phyloP scores from a whole-genome alignment of 2,329 filamentous ascomycete genomes.

The Trichophyton benhamiae region DNA sequence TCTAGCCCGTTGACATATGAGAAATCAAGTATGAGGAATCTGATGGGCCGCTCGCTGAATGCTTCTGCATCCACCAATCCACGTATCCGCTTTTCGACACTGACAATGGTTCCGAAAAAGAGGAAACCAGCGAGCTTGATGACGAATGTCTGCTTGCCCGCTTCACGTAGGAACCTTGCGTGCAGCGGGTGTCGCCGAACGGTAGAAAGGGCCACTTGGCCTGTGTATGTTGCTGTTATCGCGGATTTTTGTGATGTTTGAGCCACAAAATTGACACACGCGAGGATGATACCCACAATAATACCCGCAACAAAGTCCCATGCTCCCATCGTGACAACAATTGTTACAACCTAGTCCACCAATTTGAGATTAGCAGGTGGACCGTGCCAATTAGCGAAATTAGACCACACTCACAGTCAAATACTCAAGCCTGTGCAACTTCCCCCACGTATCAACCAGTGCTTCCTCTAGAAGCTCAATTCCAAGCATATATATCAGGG shows the following conservation, averaged over 20 bases:
- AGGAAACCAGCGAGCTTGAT: conserved; percentile 87
- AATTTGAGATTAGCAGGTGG: background rate
- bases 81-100: conserved; percentile 80
- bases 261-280: conserved; percentile 80
- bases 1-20: conserved; percentile 83
- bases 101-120: conserved; percentile 97
- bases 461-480: conserved; percentile 87
- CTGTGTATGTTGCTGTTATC: conserved; percentile 79
- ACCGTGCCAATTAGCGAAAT: background rate
- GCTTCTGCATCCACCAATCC: conserved; percentile 69
- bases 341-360: conserved; percentile 53
- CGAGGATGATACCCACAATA: conserved; percentile 77
- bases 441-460: conserved; percentile 75
- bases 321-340: conserved; percentile 89
- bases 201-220: conserved; percentile 78
- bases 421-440: conserved; percentile 77
- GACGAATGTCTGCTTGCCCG: conserved; percentile 77
- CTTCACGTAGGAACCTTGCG: conserved; percentile 70
- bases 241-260: conserved; percentile 84
- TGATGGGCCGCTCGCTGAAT: conserved; percentile 66
- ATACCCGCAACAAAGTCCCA: conserved; percentile 96
- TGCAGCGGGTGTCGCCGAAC: conserved; percentile 85
- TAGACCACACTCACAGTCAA: conserved; percentile 50
- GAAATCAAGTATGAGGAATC: conserved; percentile 81
- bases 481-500: conserved; percentile 85